Evolutionary conservation across 345 rosid species (phyloP).

Genomic region (Brassica napus): Da-Ae NC_063444.1:15274501-15275000

Average conservation of each 20-base stretch:
- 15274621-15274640: neutral
- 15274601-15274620: neutral
- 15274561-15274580: too few species aligned
- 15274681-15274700: neutral
- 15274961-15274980: neutral
- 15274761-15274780: neutral
- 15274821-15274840: slow-evolving; percentile 3
- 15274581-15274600: neutral
- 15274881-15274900: slow-evolving; percentile 2
- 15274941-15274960: slow-evolving; percentile 30
- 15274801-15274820: neutral
- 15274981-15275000: slow-evolving; percentile 33
- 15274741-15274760: neutral
- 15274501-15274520: too few species aligned
- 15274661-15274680: neutral
- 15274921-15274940: slow-evolving; percentile 7
- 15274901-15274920: slow-evolving; percentile 25
- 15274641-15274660: neutral
- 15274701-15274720: neutral
- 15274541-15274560: too few species aligned
- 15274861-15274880: slow-evolving; percentile 6
- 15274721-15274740: neutral
- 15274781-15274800: neutral
- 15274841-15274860: slow-evolving; percentile 13
- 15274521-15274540: too few species aligned